A percentile compares a stretch with the other conserved stretches of the same genome.
phyloP scores from a whole-genome alignment of 176 grass and related monocot genomes.

The Musa beccarii region DNA sequence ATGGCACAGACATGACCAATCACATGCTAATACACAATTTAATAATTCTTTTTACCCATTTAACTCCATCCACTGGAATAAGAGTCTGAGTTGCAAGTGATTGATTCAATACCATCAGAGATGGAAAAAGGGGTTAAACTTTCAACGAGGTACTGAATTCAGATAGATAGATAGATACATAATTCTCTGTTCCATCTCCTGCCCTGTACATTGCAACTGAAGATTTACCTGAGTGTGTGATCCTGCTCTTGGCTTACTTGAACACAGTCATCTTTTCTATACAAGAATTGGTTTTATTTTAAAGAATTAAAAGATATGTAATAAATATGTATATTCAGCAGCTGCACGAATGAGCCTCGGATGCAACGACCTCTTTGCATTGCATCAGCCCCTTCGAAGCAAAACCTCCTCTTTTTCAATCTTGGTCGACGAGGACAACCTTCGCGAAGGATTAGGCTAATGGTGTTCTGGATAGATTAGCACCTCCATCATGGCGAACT shows the following conservation, averaged over 20 bases:
- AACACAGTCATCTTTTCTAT: background rate
- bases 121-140: too few species aligned
- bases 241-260: background rate
- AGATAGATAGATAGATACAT: too few species aligned
- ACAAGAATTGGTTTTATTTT: conserved; percentile 4
- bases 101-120: too few species aligned
- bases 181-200: too few species aligned
- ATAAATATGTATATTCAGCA: background rate
- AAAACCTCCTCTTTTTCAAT: background rate
- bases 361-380: background rate
- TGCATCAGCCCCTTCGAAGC: background rate
- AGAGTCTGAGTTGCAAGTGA: too few species aligned
- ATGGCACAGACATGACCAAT: too few species aligned
- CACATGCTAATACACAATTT: too few species aligned
- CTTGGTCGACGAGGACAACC: background rate
- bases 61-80: too few species aligned
- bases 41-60: too few species aligned
- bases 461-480: conserved; percentile 7
- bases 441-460: background rate
- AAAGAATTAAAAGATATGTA: background rate
- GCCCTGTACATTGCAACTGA: too few species aligned
- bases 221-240: too few species aligned
- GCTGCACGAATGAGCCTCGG: background rate
- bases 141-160: too few species aligned
- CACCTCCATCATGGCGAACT: conserved; percentile 1